Evolutionary conservation across 306 rosid species (phyloP), one percentile per base, ranked within the genome.

Genomic region (Begonia masoniana): DNA sequence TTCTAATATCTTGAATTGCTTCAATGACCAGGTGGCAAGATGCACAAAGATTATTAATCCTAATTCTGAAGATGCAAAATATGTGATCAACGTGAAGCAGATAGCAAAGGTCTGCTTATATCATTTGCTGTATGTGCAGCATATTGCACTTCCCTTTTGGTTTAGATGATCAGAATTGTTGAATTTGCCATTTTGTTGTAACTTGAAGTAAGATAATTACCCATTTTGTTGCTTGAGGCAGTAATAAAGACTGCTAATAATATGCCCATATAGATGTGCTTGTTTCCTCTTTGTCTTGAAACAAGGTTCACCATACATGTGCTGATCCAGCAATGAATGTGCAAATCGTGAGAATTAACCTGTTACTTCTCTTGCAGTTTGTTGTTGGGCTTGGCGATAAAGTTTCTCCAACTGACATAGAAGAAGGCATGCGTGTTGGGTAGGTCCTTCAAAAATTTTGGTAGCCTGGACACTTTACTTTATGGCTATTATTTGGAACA

Each of bases 351-450:
- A 9, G 2, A 9, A 9, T 9, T 43, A 43, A 43, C 13, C 12
- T 43, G 62, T 11, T 61, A n/a, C 59, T 57, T 68, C 68, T 49
- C 36, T 58, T 60, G 55, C 85, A 92, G 99, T 92, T 92, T 79
- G 99, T 92, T 62, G 99, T 92, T 54, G 99, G 99, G 56, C 77
- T 92, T 13, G 99, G 99, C 62, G 99, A 92, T 70, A 92, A 92
- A 75, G 96, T 92, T 70, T 92, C 99, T 56, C 99, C 99, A 41
- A 92, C 99, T 13, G 99, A 92, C 66, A 92, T 92, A 50, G 99
- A 92, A 70, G 99, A 92, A 72, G 99, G 99, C 58, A 92, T 92
- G 99, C 96, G 99, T 50, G 99, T 92, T 50, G 99, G 99, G 99
- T 91, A 81, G 58, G 89, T 69, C 43, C 43, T 47, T 59, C 35